A percentile compares a stretch with the other conserved stretches of the same genome.
These are phyloP conservation scores for Saraca asoca DNA, from an alignment of 331 rosid genomes.

Conservation along the genomic window DNA sequence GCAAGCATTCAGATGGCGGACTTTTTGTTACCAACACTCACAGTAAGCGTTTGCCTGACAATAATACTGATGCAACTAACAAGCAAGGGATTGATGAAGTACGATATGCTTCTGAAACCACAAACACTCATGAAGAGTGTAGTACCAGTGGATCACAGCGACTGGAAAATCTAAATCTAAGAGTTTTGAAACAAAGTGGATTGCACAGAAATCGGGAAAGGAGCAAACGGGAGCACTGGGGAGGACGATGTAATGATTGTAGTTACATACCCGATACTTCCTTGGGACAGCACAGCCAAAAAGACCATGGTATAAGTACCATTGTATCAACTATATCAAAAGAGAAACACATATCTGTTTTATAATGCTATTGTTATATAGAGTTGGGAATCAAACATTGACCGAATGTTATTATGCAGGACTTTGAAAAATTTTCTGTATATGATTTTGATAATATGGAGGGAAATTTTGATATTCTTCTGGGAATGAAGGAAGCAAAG, in stretches of 20 bases:
- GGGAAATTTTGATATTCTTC: slow-evolving; percentile 75
- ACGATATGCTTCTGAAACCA: slow-evolving; percentile 64
- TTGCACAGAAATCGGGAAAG: slow-evolving; percentile 66
- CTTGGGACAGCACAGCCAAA: slow-evolving; percentile 52
- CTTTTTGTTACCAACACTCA: slow-evolving; percentile 63
- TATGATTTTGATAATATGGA: slow-evolving; percentile 50
- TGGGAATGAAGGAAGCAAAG: slow-evolving; percentile 89
- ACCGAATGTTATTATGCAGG: slow-evolving; percentile 52
- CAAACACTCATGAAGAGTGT: slow-evolving; percentile 75
- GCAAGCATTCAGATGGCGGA: slow-evolving; percentile 84
- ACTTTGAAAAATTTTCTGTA: slow-evolving; percentile 51
- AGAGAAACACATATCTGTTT: slow-evolving; percentile 65
- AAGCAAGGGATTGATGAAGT: slow-evolving; percentile 61
- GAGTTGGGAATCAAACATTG: slow-evolving; percentile 26
- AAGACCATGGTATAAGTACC: slow-evolving; percentile 54
- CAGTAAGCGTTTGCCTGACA: slow-evolving; percentile 71
- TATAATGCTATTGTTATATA: slow-evolving; percentile 21
- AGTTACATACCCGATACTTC: slow-evolving; percentile 48
- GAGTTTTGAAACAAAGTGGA: slow-evolving; percentile 58
- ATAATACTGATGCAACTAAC: slow-evolving; percentile 69
- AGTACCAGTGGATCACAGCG: slow-evolving; percentile 89
- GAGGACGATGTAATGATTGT: slow-evolving; percentile 76
- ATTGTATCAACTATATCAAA: slow-evolving; percentile 45
- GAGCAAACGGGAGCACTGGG: slow-evolving; percentile 93
- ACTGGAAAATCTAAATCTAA: slow-evolving; percentile 56